These are phyloP conservation scores for Trametes hirsuta DNA, from an alignment of 1,284 basidiomycete species.

Conservation along the genomic window DNA sequence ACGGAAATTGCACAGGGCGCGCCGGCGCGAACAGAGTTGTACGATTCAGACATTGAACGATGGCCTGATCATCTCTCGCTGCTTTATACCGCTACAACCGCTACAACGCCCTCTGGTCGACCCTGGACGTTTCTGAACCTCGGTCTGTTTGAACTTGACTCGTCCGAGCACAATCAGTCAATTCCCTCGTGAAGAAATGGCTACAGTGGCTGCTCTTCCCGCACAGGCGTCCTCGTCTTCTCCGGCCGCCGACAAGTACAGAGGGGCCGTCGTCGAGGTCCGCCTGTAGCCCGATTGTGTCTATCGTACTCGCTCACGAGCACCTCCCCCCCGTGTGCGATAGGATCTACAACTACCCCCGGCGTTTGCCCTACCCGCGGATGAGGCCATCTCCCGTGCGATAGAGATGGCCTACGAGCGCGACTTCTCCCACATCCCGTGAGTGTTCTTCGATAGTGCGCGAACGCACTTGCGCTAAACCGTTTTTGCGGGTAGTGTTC, in stretches of 20 bases:
- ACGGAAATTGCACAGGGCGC: constrained; percentile 4
- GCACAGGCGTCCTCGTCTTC: constrained; percentile 7
- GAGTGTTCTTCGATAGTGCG: constrained; percentile 28
- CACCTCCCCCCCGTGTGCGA: neutral
- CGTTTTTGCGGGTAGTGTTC: constrained; percentile 54
- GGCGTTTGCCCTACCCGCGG: constrained; percentile 79
- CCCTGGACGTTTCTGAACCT: neutral
- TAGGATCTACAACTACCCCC: constrained; percentile 89
- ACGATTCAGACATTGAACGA: constrained; percentile 15
- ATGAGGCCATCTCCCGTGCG: constrained; percentile 72
- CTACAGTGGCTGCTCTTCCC: constrained; percentile 15
- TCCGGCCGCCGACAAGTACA: constrained; percentile 57
- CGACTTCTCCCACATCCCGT: constrained; percentile 92
- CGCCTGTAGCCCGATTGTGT: constrained; percentile 39
- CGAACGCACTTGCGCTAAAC: neutral
- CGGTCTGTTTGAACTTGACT: neutral
- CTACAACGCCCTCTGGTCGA: neutral
- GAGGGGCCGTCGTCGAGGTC: constrained; percentile 83
- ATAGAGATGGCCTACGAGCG: constrained; percentile 88
- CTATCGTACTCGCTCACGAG: constrained; percentile 41
- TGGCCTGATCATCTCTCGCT: constrained; percentile 17
- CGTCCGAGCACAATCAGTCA: neutral
- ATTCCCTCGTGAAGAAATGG: constrained; percentile 11
- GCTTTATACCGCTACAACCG: constrained; percentile 11
- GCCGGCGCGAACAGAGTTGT: constrained; percentile 5